Evolutionary conservation across 2,329 filamentous ascomycete species (phyloP), one percentile per base, ranked within the genome.

Genomic region (Hyphodiscus sp.): DNA sequence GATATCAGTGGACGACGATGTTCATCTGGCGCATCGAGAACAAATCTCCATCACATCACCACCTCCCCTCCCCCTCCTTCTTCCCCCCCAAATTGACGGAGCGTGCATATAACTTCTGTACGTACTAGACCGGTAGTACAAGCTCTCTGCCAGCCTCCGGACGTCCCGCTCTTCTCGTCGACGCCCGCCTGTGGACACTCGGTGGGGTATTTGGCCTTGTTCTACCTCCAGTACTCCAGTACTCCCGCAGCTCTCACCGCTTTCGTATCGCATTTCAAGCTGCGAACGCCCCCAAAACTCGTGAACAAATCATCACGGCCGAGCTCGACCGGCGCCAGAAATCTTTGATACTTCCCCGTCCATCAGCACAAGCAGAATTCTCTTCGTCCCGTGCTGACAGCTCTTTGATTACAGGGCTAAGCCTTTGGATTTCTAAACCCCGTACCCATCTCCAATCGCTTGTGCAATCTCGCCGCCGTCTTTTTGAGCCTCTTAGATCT

Each of bases 401-500:
- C 20, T 52, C 56, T 45, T 50, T 46, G 48, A 38, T n/a, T 4
- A 38, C 16, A 38, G 11, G 33, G 16, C 16, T 13, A 38, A 13
- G 5, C 5, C 33, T 15, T 15, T 13, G 11, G 33, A 10, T 13
- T 15, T 13, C 7, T 13, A 13, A 33, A 7, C 29, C 13, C 29
- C n/a, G n/a, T n/a, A n/a, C n/a, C n/a, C 4, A 26, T 26, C 8
- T 8, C 23, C 23, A 26, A 26, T 26, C 23, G 23, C 23, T 26
- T 8, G 23, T 26, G 23, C 23, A 26, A 26, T 8, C 42, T 23
- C 52, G 47, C 55, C 44, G 33, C 11, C 16, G 29, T 13, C 13
- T 33, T 38, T n/a, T 50, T 52, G 53, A 60, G 58, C 51, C 58
- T 58, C 49, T 53, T 26, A 49, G 41, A 45, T 48, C 50, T 49